Evolutionary conservation across 1,284 basidiomycete genomes (phyloP).

Genomic region (Malassezia dermatis): DNA sequence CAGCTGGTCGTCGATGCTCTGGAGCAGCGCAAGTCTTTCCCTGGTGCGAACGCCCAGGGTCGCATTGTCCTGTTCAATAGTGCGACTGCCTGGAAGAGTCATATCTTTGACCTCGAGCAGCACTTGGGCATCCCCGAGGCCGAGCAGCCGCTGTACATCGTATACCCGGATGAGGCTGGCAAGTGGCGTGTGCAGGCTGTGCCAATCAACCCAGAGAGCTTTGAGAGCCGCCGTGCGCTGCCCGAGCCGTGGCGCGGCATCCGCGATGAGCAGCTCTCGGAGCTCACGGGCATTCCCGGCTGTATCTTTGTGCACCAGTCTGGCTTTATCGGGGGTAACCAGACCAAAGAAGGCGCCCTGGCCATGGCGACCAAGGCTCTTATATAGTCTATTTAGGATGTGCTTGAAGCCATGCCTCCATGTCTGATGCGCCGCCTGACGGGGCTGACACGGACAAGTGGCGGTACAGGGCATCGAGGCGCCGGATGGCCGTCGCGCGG

Average conservation of each 20-base stretch:
- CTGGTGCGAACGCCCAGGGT: constrained; percentile 56
- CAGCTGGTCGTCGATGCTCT: constrained; percentile 67
- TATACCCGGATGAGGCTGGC: constrained; percentile 66
- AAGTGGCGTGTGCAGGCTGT: constrained; percentile 94
- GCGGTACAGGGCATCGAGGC: constrained; percentile 14
- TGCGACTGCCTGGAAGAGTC: constrained; percentile 85
- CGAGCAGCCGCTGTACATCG: constrained; percentile 62
- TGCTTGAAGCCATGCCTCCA: constrained; percentile 13
- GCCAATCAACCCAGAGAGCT: constrained; percentile 68
- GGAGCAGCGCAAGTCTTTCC: constrained; percentile 55
- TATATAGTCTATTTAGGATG: background rate
- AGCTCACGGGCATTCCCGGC: constrained; percentile 63
- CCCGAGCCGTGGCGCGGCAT: constrained; percentile 87
- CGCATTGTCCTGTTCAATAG: constrained; percentile 70
- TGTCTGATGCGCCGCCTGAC: background rate
- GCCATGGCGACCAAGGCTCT: constrained; percentile 64
- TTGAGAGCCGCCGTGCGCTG: constrained; percentile 78
- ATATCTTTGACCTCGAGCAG: constrained; percentile 74
- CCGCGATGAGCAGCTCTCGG: constrained; percentile 68
- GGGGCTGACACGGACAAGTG: constrained; percentile 2
- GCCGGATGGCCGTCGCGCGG: constrained; percentile 14
- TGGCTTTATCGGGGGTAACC: constrained; percentile 89
- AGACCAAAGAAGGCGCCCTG: constrained; percentile 76
- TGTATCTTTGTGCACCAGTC: constrained; percentile 87
- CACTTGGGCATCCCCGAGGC: constrained; percentile 29